Evolutionary conservation across 139 green algal species (phyloP).

Genomic region (Coelastrella sp.): DNA sequence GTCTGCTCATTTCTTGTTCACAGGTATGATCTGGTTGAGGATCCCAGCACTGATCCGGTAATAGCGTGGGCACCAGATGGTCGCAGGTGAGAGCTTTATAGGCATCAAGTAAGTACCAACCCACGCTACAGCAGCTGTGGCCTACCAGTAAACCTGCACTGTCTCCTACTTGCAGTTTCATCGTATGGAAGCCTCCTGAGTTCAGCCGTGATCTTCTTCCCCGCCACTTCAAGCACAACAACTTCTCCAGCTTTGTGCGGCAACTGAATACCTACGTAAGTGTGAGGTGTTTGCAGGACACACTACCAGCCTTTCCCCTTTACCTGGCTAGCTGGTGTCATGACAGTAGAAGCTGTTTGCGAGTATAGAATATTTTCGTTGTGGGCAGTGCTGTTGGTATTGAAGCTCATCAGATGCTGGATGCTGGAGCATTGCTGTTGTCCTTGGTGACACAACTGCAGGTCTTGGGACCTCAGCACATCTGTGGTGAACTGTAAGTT

Average conservation of each 20-base stretch:
- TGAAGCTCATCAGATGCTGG: no score
- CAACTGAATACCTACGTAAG: conserved; percentile 98
- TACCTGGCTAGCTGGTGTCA: no score
- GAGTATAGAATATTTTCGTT: no score
- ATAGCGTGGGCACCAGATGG: conserved; percentile 91
- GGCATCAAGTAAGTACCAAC: not conserved
- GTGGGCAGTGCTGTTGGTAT: no score
- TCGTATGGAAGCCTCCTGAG: conserved; percentile 93
- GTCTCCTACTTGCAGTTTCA: conserved; percentile 73
- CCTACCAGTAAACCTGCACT: not conserved
- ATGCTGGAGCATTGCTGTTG: no score
- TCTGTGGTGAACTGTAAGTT: no score
- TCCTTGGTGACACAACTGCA: no score
- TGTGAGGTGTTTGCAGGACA: no score
- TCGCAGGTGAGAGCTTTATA: conserved; percentile 71
- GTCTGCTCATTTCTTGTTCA: not conserved
- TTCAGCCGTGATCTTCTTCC: conserved; percentile 93
- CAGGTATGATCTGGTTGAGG: conserved; percentile 96
- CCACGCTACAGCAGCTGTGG: not conserved
- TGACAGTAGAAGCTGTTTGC: no score
- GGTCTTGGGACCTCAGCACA: no score
- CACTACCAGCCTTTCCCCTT: no score
- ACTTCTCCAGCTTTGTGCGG: conserved; percentile 96
- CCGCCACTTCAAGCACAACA: conserved; percentile 98
- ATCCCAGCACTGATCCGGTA: conserved; percentile 79